Conservation (phyloP, 1,284 basidiomycete genomes). For the Mycena sp. region DNA sequence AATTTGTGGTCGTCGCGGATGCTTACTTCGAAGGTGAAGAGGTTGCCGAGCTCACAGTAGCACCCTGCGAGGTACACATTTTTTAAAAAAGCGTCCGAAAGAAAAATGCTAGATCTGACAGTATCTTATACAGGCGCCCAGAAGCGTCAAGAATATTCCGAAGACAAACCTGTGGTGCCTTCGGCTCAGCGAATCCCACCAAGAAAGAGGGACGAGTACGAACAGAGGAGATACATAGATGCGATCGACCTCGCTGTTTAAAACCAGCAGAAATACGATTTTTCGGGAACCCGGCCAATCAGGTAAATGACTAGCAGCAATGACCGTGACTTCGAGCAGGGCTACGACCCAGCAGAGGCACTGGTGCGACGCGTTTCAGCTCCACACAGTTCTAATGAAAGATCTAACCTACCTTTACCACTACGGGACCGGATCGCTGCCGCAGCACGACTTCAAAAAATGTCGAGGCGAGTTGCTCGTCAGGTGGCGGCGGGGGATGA, state of each 20-base stretch:
- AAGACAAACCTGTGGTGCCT: slow-evolving; percentile 42
- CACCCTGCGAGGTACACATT: slow-evolving; percentile 38
- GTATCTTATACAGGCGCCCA: slow-evolving; percentile 30
- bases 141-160: slow-evolving; percentile 45
- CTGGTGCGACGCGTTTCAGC: slow-evolving; percentile 38
- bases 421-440: slow-evolving; percentile 45
- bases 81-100: neutral
- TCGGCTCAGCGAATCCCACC: neutral
- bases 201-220: neutral
- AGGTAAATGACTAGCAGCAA: slow-evolving; percentile 44
- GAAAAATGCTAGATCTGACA: slow-evolving; percentile 1
- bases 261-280: slow-evolving; percentile 44
- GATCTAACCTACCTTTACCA: slow-evolving; percentile 47
- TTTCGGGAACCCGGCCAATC: slow-evolving; percentile 38
- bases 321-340: slow-evolving; percentile 48
- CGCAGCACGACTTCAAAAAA: slow-evolving; percentile 49
- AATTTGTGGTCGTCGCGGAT: slow-evolving; percentile 54
- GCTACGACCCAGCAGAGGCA: slow-evolving; percentile 51
- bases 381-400: slow-evolving; percentile 5
- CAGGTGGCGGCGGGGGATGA: slow-evolving; percentile 49
- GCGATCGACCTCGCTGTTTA: slow-evolving; percentile 39
- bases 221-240: slow-evolving; percentile 44
- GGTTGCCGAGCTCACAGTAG: slow-evolving; percentile 51
- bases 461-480: slow-evolving; percentile 48
- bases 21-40: slow-evolving; percentile 58